These are phyloP conservation scores for Cyberlindnera subsufficiens DNA, from an alignment of 805 yeast species.

Conservation along the genomic window DNA sequence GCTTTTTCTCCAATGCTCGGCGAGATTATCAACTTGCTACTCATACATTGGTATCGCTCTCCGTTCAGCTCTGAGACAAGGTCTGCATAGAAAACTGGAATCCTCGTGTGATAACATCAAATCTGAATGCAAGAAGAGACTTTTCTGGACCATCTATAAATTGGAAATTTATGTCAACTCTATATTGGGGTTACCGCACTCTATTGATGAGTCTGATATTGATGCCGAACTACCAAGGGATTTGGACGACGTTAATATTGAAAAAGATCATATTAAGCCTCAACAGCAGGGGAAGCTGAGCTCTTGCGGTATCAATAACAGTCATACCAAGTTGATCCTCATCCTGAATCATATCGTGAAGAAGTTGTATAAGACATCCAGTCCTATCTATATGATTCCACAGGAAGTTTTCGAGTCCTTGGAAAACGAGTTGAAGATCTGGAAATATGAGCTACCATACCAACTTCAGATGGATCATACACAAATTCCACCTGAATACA, in stretches of 20 bases:
- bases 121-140: constrained; percentile 76
- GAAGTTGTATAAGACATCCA: constrained; percentile 66
- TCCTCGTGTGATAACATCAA: constrained; percentile 57
- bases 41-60: constrained; percentile 87
- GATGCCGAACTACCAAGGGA: constrained; percentile 85
- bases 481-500: constrained; percentile 36
- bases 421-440: constrained; percentile 65
- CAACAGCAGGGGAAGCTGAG: constrained; percentile 28
- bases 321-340: constrained; percentile 70
- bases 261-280: constrained; percentile 21
- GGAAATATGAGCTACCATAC: constrained; percentile 67
- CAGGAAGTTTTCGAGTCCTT: constrained; percentile 53
- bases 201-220: constrained; percentile 71
- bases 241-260: constrained; percentile 76
- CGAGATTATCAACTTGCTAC: constrained; percentile 83
- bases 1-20: constrained; percentile 82
- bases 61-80: constrained; percentile 80
- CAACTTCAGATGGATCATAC: constrained; percentile 54
- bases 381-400: constrained; percentile 23
- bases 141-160: constrained; percentile 85
- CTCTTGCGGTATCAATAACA: constrained; percentile 61
- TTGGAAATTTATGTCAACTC: constrained; percentile 90
- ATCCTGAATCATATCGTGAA: constrained; percentile 67
- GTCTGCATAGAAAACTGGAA: constrained; percentile 63
- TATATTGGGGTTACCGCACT: constrained; percentile 78